A percentile compares a stretch with the other conserved stretches of the same genome.
Conservation (phyloP, 1,284 basidiomycete species). For the Golubevia sp. region DNA sequence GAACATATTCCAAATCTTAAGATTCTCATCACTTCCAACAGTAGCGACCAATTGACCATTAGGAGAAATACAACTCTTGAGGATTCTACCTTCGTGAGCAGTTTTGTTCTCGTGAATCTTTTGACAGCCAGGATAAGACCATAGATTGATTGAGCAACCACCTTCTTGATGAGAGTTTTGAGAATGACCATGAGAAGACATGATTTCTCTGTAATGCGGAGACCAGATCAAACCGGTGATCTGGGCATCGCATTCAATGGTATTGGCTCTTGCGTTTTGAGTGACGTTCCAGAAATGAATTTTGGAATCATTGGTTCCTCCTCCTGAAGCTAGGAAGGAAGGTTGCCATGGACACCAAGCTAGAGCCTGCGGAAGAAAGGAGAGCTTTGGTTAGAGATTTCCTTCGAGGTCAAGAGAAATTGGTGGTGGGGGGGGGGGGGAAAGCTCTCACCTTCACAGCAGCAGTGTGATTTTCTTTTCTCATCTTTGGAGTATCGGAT, state of each 20-base stretch:
- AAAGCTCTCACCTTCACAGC: conserved; percentile 36
- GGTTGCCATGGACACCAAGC: conserved; percentile 98
- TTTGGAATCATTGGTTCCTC: conserved; percentile 90
- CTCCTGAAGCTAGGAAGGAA: conserved; percentile 87
- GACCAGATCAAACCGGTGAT: conserved; percentile 91
- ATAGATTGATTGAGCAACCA: conserved; percentile 42
- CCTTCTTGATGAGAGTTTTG: conserved; percentile 51
- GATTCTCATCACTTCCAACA: conserved; percentile 54
- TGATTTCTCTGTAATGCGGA: conserved; percentile 83
- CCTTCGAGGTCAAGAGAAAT: not conserved
- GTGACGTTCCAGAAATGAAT: conserved; percentile 80
- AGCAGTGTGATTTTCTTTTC: conserved; percentile 36
- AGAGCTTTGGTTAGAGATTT: not conserved
- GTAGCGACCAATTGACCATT: conserved; percentile 57
- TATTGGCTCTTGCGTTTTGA: conserved; percentile 46
- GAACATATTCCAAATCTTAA: conserved; percentile 60
- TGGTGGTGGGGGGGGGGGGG: not conserved
- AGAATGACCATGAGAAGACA: conserved; percentile 64
- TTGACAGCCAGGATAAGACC: conserved; percentile 49
- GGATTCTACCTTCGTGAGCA: conserved; percentile 48
- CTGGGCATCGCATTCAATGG: conserved; percentile 68
- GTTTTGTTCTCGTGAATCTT: conserved; percentile 47
- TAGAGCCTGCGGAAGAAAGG: conserved; percentile 69
- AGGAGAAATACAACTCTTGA: conserved; percentile 46
- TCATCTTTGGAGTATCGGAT: not conserved